Evolutionary conservation across 1,139 yeast genomes (phyloP), one percentile per base, ranked within the genome.

Genomic region (Yamadazyma dendronema): DNA sequence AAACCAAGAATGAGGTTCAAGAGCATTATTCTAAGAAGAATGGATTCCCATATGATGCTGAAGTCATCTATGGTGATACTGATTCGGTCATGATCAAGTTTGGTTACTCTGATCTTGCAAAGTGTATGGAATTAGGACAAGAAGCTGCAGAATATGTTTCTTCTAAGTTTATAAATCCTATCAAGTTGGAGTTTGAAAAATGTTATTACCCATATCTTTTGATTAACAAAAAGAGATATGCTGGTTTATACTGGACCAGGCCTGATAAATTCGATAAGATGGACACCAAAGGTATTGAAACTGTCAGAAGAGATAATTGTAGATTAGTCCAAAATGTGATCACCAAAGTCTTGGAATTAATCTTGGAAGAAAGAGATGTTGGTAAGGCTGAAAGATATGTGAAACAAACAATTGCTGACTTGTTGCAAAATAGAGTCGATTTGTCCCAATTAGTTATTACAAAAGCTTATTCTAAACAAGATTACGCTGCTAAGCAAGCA

Each of bases 21-120:
- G 79, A 79, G 23, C 73, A 77, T 38, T 94, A 89, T 54, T 75
- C 82, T 11, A 82, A 80, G 23, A 79, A 79, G 38, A 89, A 92
- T 60, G 97, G 97, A 1, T 84, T 72, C 52, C 74, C 77, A 14
- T 81, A 75, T 56, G 95, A 94, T 63, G 84, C 97, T 0, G 77
- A 84, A 48, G 98, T 94, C 44, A 84, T 94, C 31, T 94, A 94
- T 59, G 99, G 99, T 68, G 99, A 94, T 64, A 94, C 99, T 0
- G 99, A 94, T 75, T 94, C 98, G 6, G 99, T 94, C 13, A 94
- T 94, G 98, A 97, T 94, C 31, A 89, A 88, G 55, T 94, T 94
- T 65, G 99, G 99, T 1, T 79, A 82, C 28, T 66, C 70, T n/a
- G 96, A 89, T 53, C 61, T 92, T 43, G 79, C 72, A 40, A 84